Percentiles rank a stretch among this genome's conserved stretches.
Evolutionary conservation across 2,329 filamentous ascomycete species (phyloP).

Genomic region (Colletotrichum eleusines): DNA sequence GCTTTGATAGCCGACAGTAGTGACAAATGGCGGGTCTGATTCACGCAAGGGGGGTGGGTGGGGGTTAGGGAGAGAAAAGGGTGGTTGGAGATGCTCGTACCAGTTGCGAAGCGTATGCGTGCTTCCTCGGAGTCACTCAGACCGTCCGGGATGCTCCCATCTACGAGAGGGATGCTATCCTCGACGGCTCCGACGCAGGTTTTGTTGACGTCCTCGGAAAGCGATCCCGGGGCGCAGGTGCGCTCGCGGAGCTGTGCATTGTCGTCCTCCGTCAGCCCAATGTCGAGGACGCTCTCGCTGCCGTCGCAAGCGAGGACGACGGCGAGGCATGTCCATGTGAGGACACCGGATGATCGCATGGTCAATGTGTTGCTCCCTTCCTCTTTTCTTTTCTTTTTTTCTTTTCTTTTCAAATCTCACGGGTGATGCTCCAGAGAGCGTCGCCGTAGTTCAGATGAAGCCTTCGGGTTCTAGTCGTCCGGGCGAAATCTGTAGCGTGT

Average conservation of each 20-base stretch:
- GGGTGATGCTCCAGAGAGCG: background rate
- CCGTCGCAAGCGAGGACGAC: constrained; percentile 17
- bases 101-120: constrained; percentile 33
- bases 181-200: background rate
- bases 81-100: background rate
- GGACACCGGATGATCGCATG: constrained; percentile 34
- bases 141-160: constrained; percentile 22
- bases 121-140: constrained; percentile 23
- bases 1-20: constrained; percentile 1
- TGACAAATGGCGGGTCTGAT: background rate
- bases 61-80: background rate
- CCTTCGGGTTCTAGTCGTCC: background rate
- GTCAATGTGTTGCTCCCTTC: background rate
- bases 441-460: constrained; percentile 24
- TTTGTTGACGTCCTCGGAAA: background rate
- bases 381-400: background rate
- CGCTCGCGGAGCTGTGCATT: constrained; percentile 12
- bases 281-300: background rate
- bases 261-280: background rate
- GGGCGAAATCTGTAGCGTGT: background rate
- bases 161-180: background rate
- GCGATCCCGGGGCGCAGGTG: constrained; percentile 16
- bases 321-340: constrained; percentile 29
- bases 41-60: background rate
- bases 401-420: background rate